phyloP scores from a whole-genome alignment of 2,329 filamentous ascomycete species.

The Metarhizium rileyi region DNA sequence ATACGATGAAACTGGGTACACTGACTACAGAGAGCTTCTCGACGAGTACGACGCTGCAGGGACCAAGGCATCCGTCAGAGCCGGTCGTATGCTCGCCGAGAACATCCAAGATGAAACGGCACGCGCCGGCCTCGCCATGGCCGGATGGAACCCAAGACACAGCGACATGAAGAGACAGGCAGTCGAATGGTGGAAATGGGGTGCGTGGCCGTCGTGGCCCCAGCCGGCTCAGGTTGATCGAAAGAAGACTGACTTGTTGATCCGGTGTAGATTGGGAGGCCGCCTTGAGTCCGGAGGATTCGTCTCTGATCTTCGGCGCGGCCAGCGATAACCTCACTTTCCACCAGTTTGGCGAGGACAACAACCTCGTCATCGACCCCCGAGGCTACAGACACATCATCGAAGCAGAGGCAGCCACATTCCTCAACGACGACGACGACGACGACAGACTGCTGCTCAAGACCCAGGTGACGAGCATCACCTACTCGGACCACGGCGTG shows the following conservation, averaged over 20 bases:
- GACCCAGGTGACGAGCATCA: constrained; percentile 45
- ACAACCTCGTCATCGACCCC: constrained; percentile 51
- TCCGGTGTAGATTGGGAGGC: constrained; percentile 42
- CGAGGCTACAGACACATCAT: constrained; percentile 52
- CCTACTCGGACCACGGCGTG: constrained; percentile 42
- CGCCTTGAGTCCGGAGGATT: constrained; percentile 44
- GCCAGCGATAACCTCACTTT: constrained; percentile 52
- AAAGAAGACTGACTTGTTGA: background rate
- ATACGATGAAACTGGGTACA: constrained; percentile 47
- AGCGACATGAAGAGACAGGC: constrained; percentile 45
- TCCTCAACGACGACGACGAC: constrained; percentile 39
- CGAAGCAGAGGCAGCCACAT: constrained; percentile 45
- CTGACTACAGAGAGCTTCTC: constrained; percentile 40
- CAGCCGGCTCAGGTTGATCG: background rate
- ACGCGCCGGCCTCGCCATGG: constrained; percentile 48
- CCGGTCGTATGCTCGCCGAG: constrained; percentile 45
- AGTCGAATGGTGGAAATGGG: constrained; percentile 48
- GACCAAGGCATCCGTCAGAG: constrained; percentile 34
- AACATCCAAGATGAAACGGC: constrained; percentile 53
- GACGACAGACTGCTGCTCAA: constrained; percentile 49
- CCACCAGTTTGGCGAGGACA: constrained; percentile 50
- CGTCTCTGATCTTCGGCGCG: constrained; percentile 44
- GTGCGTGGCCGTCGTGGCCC: constrained; percentile 4
- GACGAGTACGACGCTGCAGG: constrained; percentile 40
- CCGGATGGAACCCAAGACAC: constrained; percentile 50